A percentile compares a stretch with the other conserved stretches of the same genome.
These are phyloP conservation scores for Ceratobasidium sp. DNA, from an alignment of 1,284 basidiomycete species.

Conservation along the genomic window DNA sequence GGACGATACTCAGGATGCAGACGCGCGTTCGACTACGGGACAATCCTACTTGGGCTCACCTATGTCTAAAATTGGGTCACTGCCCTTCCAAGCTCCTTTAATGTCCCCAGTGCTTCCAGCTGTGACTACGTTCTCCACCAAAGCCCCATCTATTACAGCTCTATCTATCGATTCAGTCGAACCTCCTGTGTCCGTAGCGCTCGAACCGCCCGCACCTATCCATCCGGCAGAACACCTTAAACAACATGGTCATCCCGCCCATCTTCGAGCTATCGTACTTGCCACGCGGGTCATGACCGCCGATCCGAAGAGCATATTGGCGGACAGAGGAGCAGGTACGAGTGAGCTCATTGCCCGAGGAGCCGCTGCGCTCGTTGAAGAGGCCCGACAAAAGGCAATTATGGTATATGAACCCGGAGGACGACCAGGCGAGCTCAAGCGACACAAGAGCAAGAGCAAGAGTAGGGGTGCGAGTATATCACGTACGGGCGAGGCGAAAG, in stretches of 20 bases:
- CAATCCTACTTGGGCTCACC: conserved; percentile 24
- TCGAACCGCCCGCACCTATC: conserved; percentile 26
- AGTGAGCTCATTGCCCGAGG: conserved; percentile 69
- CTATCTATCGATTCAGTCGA: conserved; percentile 45
- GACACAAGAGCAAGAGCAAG: conserved; percentile 15
- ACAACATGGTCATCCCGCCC: conserved; percentile 58
- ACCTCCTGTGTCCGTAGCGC: conserved; percentile 34
- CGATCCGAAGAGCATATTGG: conserved; percentile 78
- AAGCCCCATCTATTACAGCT: conserved; percentile 45
- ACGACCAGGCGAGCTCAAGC: background rate
- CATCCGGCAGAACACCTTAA: conserved; percentile 61
- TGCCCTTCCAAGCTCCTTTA: conserved; percentile 42
- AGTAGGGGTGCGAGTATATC: conserved; percentile 4
- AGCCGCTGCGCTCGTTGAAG: conserved; percentile 76
- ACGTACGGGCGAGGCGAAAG: background rate
- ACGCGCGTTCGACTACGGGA: background rate
- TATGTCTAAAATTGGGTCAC: conserved; percentile 12
- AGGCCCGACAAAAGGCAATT: conserved; percentile 74
- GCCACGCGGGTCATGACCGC: conserved; percentile 89
- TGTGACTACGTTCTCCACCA: conserved; percentile 46
- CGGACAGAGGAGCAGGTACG: conserved; percentile 71
- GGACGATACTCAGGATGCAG: conserved; percentile 4
- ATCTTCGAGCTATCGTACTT: conserved; percentile 77
- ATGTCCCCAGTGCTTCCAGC: conserved; percentile 49
- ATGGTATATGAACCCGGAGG: conserved; percentile 50